phyloP scores from a whole-genome alignment of 2,329 filamentous ascomycete species.

The Fusarium sp. region DNA sequence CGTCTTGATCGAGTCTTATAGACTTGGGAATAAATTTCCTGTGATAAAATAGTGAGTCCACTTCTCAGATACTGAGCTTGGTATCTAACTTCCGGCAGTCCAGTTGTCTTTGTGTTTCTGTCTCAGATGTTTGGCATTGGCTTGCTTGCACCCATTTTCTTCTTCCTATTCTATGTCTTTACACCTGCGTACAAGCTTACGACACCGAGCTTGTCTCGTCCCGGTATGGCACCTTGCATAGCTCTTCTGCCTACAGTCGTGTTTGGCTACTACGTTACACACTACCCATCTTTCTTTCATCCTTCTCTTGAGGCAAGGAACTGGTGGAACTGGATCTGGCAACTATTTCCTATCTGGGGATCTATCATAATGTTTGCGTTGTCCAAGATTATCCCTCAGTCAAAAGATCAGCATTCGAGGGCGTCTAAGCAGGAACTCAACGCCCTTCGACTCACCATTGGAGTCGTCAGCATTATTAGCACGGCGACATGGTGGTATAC shows the following conservation, averaged over 20 bases:
- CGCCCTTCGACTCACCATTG: conserved; percentile 2
- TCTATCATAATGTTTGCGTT: conserved; percentile 30
- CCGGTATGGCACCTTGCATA: conserved; percentile 10
- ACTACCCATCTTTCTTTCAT: conserved; percentile 37
- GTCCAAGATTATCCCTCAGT: not conserved
- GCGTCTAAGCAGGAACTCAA: not conserved
- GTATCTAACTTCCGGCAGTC: conserved; percentile 15
- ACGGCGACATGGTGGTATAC: conserved; percentile 37
- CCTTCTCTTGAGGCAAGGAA: conserved; percentile 35
- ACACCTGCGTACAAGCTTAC: conserved; percentile 30
- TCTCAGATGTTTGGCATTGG: conserved; percentile 41
- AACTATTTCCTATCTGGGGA: conserved; percentile 44
- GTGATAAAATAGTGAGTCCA: conserved; percentile 40
- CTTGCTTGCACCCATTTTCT: conserved; percentile 35
- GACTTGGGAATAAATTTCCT: conserved; percentile 24
- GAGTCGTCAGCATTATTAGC: not conserved
- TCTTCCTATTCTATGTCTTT: conserved; percentile 39
- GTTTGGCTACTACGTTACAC: conserved; percentile 33
- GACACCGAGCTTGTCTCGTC: conserved; percentile 3
- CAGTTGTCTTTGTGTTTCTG: conserved; percentile 30
- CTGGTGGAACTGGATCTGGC: conserved; percentile 50
- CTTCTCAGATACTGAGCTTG: rapidly evolving
- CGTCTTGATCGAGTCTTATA: conserved; percentile 39
- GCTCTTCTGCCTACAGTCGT: conserved; percentile 36
- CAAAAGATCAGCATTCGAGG: rapidly evolving